Conservation (phyloP, 768 basidiomycete genomes). For the Phallus indusiatus region DNA sequence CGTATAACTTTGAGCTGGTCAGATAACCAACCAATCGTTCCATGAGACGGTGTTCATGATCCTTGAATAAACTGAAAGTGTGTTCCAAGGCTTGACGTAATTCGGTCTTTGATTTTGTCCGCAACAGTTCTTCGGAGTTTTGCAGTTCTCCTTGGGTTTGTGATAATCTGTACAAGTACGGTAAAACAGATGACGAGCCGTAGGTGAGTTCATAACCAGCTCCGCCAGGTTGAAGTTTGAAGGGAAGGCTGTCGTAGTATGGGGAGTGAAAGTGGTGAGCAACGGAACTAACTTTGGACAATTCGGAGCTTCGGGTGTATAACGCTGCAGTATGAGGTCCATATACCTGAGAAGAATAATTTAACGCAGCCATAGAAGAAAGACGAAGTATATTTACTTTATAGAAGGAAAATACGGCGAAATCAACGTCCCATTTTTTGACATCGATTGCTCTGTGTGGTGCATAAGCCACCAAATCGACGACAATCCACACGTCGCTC, state of each 20-base stretch:
- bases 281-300: constrained; percentile 43
- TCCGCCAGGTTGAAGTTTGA: constrained; percentile 67
- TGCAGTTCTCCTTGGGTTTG: constrained; percentile 18
- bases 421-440: constrained; percentile 70
- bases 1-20: constrained; percentile 35
- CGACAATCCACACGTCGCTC: constrained; percentile 43
- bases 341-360: constrained; percentile 42
- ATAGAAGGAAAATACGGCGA: constrained; percentile 62
- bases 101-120: constrained; percentile 9
- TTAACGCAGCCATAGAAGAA: background rate
- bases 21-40: constrained; percentile 46
- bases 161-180: constrained; percentile 56
- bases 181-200: constrained; percentile 46
- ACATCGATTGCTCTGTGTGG: constrained; percentile 68
- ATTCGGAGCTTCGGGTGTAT: constrained; percentile 43
- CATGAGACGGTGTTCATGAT: constrained; percentile 54
- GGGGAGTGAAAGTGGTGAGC: constrained; percentile 58
- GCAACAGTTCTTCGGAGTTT: constrained; percentile 16
- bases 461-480: constrained; percentile 75
- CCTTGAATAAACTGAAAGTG: constrained; percentile 47
- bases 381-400: constrained; percentile 43
- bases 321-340: constrained; percentile 63
- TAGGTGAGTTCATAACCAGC: constrained; percentile 68
- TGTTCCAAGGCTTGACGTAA: constrained; percentile 26
- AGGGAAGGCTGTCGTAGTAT: constrained; percentile 30